These are phyloP conservation scores for Exophiala spinifera DNA, from an alignment of 2,329 filamentous ascomycete genomes.

Conservation along the genomic window DNA sequence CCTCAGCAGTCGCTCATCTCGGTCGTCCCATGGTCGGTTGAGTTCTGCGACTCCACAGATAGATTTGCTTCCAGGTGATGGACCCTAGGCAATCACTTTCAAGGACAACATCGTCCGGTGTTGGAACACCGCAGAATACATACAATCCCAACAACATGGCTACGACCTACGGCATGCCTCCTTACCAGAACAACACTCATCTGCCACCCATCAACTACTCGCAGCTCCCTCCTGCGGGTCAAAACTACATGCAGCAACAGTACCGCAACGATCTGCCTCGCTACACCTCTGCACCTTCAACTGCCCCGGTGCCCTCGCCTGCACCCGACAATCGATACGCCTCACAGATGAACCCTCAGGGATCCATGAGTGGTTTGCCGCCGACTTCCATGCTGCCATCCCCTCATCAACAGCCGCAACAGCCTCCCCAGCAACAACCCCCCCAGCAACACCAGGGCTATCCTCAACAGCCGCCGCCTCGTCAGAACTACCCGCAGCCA, in stretches of 20 bases:
- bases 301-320: slow-evolving; percentile 33
- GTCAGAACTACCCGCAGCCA: slow-evolving; percentile 68
- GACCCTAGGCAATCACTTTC: slow-evolving; percentile 31
- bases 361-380: slow-evolving; percentile 41
- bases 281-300: slow-evolving; percentile 42
- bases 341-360: slow-evolving; percentile 40
- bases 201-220: slow-evolving; percentile 48
- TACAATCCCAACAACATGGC: slow-evolving; percentile 41
- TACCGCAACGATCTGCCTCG: slow-evolving; percentile 28
- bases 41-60: slow-evolving; percentile 19
- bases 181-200: slow-evolving; percentile 47
- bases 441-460: slow-evolving; percentile 40
- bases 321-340: slow-evolving; percentile 28
- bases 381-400: slow-evolving; percentile 43
- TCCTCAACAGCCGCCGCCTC: slow-evolving; percentile 56
- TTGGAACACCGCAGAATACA: slow-evolving; percentile 40
- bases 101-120: slow-evolving; percentile 40
- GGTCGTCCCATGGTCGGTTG: slow-evolving; percentile 25
- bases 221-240: slow-evolving; percentile 40
- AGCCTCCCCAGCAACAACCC: slow-evolving; percentile 38
- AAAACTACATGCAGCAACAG: slow-evolving; percentile 29
- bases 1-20: slow-evolving; percentile 2
- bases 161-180: slow-evolving; percentile 40
- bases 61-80: slow-evolving; percentile 26
- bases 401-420: slow-evolving; percentile 40